A percentile compares a stretch with the other conserved stretches of the same genome.
These are phyloP conservation scores for Diversispora epigaea DNA, from an alignment of 192 early-diverging fungal genomes.

Conservation along the genomic window DNA sequence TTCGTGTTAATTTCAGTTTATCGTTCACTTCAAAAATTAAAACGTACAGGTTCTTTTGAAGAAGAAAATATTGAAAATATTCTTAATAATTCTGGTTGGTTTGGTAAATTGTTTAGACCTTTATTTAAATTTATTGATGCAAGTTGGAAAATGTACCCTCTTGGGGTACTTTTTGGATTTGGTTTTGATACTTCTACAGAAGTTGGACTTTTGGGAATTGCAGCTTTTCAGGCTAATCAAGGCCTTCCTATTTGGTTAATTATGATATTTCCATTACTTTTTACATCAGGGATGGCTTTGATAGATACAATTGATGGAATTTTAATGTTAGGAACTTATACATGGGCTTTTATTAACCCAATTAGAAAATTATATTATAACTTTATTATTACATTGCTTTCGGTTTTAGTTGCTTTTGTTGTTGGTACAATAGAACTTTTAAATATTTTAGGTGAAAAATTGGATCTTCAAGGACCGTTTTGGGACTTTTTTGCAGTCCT, in stretches of 20 bases:
- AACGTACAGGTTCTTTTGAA: constrained; percentile 38
- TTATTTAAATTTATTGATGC: constrained; percentile 54
- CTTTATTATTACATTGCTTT: constrained; percentile 59
- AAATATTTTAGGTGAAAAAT: constrained; percentile 46
- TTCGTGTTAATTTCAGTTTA: constrained; percentile 46
- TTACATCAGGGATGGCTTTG: constrained; percentile 67
- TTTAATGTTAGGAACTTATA: constrained; percentile 62
- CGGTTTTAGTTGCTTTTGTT: constrained; percentile 58
- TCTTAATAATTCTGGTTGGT: constrained; percentile 38
- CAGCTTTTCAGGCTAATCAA: constrained; percentile 49
- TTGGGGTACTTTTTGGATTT: constrained; percentile 64
- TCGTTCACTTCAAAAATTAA: constrained; percentile 38
- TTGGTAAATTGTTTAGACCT: constrained; percentile 50
- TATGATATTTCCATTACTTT: constrained; percentile 61
- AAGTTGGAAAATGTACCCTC: constrained; percentile 68
- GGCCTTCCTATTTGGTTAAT: constrained; percentile 53
- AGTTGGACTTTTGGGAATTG: constrained; percentile 59
- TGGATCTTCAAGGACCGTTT: constrained; percentile 41
- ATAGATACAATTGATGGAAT: constrained; percentile 71
- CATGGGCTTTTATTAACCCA: constrained; percentile 63
- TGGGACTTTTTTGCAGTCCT: constrained; percentile 47
- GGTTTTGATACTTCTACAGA: constrained; percentile 76
- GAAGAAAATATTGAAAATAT: constrained; percentile 44
- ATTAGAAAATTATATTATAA: constrained; percentile 68
- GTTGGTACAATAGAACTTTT: constrained; percentile 59